Evolutionary conservation across 2,329 filamentous ascomycete genomes (phyloP).

Genomic region (Ophiostoma montium): DNA sequence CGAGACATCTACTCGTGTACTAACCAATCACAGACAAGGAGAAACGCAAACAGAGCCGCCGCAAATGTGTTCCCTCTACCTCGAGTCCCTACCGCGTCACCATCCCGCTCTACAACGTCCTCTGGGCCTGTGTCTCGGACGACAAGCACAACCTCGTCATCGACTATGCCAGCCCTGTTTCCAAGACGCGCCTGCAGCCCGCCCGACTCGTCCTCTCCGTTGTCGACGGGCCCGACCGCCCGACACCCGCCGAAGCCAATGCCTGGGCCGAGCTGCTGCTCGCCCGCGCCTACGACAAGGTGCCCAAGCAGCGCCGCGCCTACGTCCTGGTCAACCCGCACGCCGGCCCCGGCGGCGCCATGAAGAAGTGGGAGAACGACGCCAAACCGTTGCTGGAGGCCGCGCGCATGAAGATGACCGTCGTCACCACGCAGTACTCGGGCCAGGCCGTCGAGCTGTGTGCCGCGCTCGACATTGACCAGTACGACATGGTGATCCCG

Average conservation of each 20-base stretch:
- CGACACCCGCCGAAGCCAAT: slow-evolving; percentile 30
- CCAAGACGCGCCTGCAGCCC: slow-evolving; percentile 46
- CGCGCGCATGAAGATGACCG: slow-evolving; percentile 62
- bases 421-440: slow-evolving; percentile 53
- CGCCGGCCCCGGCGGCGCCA: slow-evolving; percentile 66
- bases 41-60: slow-evolving; percentile 13
- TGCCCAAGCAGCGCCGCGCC: slow-evolving; percentile 54
- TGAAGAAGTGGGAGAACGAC: slow-evolving; percentile 57
- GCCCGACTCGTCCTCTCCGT: slow-evolving; percentile 25
- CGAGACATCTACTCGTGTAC: not conserved
- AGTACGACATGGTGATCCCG: slow-evolving; percentile 72
- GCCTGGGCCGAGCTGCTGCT: slow-evolving; percentile 53
- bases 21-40: slow-evolving; percentile 11
- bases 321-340: slow-evolving; percentile 88
- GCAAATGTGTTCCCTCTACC: slow-evolving; percentile 6
- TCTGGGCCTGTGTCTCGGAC: slow-evolving; percentile 54
- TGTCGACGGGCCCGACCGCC: slow-evolving; percentile 13
- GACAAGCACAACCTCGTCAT: slow-evolving; percentile 49
- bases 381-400: slow-evolving; percentile 74
- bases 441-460: slow-evolving; percentile 72
- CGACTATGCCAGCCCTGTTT: slow-evolving; percentile 51
- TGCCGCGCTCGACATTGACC: slow-evolving; percentile 59
- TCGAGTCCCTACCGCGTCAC: slow-evolving; percentile 9
- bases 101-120: slow-evolving; percentile 69
- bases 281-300: slow-evolving; percentile 56